Conservation (phyloP, 139 green algal genomes). For the Chlorella sp. region DNA sequence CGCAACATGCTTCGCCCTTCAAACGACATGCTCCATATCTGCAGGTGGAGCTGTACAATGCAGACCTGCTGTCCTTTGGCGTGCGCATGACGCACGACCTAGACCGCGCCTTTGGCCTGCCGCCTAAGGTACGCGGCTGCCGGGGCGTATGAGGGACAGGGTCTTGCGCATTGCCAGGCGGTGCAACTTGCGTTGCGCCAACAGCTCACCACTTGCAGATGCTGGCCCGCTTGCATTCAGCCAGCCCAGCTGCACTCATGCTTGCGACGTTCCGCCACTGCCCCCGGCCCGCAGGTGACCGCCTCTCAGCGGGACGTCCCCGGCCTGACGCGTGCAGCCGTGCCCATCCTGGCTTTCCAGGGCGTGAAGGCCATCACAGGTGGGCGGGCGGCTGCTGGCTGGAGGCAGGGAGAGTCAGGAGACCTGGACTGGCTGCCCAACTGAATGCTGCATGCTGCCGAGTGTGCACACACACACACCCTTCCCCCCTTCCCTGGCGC, state of each 20-base stretch:
- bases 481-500: background rate
- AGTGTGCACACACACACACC: no score
- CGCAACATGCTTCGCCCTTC: no score
- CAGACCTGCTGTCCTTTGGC: slow-evolving; percentile 42
- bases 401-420: background rate
- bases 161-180: no score
- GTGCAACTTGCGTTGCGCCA: no score
- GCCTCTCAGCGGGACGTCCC: slow-evolving; percentile 66
- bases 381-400: background rate
- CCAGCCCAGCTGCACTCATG: no score
- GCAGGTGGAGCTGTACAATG: slow-evolving; percentile 55
- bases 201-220: no score
- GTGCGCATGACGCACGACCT: slow-evolving; percentile 60
- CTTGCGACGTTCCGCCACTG: no score
- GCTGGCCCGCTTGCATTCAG: no score
- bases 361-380: slow-evolving; percentile 43
- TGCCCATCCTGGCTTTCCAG: slow-evolving; percentile 47
- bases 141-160: no score
- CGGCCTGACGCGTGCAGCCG: slow-evolving; percentile 58
- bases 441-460: no score
- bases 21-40: no score
- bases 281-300: background rate
- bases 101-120: slow-evolving; percentile 50
- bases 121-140: slow-evolving; percentile 55
- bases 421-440: background rate